Evolutionary conservation across 495 filamentous ascomycete species (phyloP).

Genomic region (Articulospora tetracladia): DNA sequence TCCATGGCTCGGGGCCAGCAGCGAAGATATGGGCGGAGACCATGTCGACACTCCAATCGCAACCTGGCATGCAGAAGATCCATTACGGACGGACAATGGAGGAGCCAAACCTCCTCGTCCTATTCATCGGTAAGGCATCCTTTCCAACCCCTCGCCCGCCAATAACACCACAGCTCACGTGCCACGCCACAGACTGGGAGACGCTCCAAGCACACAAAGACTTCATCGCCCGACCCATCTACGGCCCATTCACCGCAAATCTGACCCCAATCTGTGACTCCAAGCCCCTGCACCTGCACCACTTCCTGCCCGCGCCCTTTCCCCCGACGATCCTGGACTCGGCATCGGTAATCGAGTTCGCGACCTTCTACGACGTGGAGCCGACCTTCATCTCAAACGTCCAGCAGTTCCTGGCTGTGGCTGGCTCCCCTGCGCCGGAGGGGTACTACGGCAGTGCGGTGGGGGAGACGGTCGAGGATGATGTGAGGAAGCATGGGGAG

Average conservation of each 20-base stretch:
- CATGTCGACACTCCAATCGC: constrained; percentile 2
- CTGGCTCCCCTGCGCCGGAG: neutral
- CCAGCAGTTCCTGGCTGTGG: constrained; percentile 3
- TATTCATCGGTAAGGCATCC: constrained; percentile 10
- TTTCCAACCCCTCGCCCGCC: neutral
- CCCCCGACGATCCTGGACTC: neutral
- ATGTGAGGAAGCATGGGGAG: constrained; percentile 14
- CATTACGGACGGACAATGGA: constrained; percentile 9
- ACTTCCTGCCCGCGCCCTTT: constrained; percentile 1
- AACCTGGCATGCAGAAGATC: constrained; percentile 5
- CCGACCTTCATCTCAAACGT: neutral
- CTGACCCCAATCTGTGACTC: neutral
- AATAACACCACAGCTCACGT: neutral
- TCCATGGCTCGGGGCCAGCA: neutral
- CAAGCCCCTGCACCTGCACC: constrained; percentile 5
- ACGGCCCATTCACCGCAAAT: constrained; percentile 1
- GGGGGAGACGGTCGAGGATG: constrained; percentile 14
- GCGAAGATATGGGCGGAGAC: constrained; percentile 11
- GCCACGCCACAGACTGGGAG: constrained; percentile 15
- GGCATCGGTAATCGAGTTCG: constrained; percentile 7
- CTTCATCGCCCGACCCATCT: constrained; percentile 11
- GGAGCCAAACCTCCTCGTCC: constrained; percentile 2
- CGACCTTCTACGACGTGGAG: constrained; percentile 4
- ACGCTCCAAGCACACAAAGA: constrained; percentile 1
- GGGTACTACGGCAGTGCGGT: neutral